Percentiles rank a stretch among this genome's conserved stretches.
phyloP scores from a whole-genome alignment of 2,329 filamentous ascomycete genomes.

The Graphilbum sp. region DNA sequence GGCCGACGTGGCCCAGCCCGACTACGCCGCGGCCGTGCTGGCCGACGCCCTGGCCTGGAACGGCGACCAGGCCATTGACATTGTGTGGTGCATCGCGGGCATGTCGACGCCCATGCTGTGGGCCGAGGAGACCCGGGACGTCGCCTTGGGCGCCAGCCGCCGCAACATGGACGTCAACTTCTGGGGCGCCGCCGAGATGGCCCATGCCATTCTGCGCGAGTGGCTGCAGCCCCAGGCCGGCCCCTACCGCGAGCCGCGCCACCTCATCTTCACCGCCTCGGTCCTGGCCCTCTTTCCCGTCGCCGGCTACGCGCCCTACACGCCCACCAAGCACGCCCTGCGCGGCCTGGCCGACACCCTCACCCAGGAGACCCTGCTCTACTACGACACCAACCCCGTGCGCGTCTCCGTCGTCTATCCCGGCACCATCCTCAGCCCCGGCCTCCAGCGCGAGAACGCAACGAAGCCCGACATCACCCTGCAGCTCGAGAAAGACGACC shows the following conservation, averaged over 20 bases:
- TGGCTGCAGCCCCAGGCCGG: slow-evolving; percentile 47
- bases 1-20: slow-evolving; percentile 59
- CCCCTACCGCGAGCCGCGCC: slow-evolving; percentile 38
- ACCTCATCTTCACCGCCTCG: slow-evolving; percentile 79
- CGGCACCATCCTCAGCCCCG: slow-evolving; percentile 64
- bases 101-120: slow-evolving; percentile 60
- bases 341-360: slow-evolving; percentile 70
- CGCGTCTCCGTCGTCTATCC: slow-evolving; percentile 72
- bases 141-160: slow-evolving; percentile 44
- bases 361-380: slow-evolving; percentile 69
- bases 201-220: slow-evolving; percentile 57
- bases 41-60: slow-evolving; percentile 67
- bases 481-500: slow-evolving; percentile 68
- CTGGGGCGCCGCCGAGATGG: slow-evolving; percentile 73
- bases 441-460: slow-evolving; percentile 57
- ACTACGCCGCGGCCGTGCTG: slow-evolving; percentile 55
- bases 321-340: slow-evolving; percentile 71
- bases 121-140: slow-evolving; percentile 46
- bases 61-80: slow-evolving; percentile 52
- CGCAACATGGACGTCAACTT: slow-evolving; percentile 88
- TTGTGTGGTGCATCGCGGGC: slow-evolving; percentile 86
- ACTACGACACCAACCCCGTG: slow-evolving; percentile 49
- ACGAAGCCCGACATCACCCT: slow-evolving; percentile 69
- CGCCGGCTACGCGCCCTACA: slow-evolving; percentile 70
- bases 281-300: slow-evolving; percentile 59